These are phyloP conservation scores for Clathrospora elynae DNA, from an alignment of 2,329 filamentous ascomycete species.

Conservation along the genomic window DNA sequence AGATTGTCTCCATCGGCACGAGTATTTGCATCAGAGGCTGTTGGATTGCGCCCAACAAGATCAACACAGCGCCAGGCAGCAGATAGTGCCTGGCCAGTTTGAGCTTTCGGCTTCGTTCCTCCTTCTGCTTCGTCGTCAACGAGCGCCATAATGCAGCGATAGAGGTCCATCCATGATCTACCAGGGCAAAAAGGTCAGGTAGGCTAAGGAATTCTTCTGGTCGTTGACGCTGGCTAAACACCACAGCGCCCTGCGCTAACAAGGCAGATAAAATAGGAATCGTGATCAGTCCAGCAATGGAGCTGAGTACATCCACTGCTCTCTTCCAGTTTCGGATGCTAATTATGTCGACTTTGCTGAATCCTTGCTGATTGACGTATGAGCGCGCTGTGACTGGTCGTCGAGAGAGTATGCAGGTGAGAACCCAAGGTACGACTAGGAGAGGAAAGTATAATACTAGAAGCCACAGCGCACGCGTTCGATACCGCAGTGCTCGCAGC, in stretches of 20 bases:
- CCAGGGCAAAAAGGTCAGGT: neutral
- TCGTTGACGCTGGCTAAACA: neutral
- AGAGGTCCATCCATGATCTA: neutral
- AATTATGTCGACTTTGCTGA: accelerated
- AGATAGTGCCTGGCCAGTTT: too few relatives aligned
- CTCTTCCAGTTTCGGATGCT: neutral
- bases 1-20: too few relatives aligned
- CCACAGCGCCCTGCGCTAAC: neutral
- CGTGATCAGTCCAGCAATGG: neutral
- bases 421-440: neutral
- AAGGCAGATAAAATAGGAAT: neutral
- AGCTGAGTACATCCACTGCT: neutral
- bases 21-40: neutral
- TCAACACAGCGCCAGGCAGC: neutral
- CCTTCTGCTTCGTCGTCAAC: neutral
- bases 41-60: neutral
- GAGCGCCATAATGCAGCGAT: neutral
- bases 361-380: neutral
- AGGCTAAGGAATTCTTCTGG: neutral
- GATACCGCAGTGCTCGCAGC: neutral
- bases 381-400: neutral
- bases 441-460: neutral
- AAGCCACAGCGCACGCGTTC: neutral
- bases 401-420: constrained; percentile 2
- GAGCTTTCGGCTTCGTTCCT: neutral